phyloP scores from a whole-genome alignment of 2,329 filamentous ascomycete species.

The Sarocladium oryzae region DNA sequence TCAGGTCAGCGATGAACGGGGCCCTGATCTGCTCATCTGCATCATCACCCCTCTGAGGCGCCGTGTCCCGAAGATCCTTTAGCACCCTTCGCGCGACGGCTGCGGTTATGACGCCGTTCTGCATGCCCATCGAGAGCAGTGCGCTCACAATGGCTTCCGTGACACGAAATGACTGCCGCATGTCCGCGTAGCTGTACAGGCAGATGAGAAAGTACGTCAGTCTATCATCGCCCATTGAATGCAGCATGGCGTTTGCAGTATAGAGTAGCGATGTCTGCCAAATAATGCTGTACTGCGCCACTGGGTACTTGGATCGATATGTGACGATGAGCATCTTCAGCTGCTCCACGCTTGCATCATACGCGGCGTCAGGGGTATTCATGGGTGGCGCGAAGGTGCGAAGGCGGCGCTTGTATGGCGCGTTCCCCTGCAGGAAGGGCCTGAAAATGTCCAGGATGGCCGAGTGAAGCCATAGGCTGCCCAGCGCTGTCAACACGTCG shows the following conservation, averaged over 20 bases:
- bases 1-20: constrained; percentile 27
- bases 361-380: constrained; percentile 24
- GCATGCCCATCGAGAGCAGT: constrained; percentile 29
- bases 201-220: constrained; percentile 31
- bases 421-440: constrained; percentile 13
- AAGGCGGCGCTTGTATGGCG: constrained; percentile 14
- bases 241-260: constrained; percentile 30
- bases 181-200: constrained; percentile 30
- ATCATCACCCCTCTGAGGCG: constrained; percentile 9
- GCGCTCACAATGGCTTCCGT: constrained; percentile 26
- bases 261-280: constrained; percentile 35
- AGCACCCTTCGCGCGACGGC: constrained; percentile 22
- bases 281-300: constrained; percentile 29
- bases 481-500: background rate
- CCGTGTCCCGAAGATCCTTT: constrained; percentile 17
- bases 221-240: constrained; percentile 19
- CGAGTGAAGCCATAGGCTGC: constrained; percentile 33
- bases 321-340: constrained; percentile 31
- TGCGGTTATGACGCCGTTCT: constrained; percentile 23
- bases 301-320: constrained; percentile 26
- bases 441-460: constrained; percentile 31
- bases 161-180: constrained; percentile 28
- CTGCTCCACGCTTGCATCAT: constrained; percentile 28
- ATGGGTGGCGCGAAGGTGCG: constrained; percentile 24
- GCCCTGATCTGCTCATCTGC: constrained; percentile 18